These are phyloP conservation scores for Ganoderma multipileum DNA, from an alignment of 1,284 basidiomycete species.

Conservation along the genomic window DNA sequence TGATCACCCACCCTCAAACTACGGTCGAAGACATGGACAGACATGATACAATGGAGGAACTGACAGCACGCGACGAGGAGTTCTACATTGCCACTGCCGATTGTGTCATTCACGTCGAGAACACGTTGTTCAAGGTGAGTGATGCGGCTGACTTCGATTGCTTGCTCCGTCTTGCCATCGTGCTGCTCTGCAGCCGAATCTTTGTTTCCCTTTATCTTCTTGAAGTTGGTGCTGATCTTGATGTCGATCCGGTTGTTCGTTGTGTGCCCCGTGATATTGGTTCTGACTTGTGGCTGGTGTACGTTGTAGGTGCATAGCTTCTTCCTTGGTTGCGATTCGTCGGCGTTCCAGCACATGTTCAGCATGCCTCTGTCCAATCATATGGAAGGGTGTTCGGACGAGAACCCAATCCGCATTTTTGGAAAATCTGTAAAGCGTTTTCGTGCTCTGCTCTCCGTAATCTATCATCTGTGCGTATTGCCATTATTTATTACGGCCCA, in stretches of 20 bases:
- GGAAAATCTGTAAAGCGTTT: constrained; percentile 57
- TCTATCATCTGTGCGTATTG: constrained; percentile 57
- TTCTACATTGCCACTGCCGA: constrained; percentile 49
- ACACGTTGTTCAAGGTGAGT: constrained; percentile 54
- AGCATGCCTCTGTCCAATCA: constrained; percentile 41
- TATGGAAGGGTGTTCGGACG: constrained; percentile 51
- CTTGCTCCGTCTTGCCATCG: neutral
- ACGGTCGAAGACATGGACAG: neutral
- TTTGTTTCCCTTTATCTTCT: neutral
- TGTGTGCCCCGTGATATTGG: constrained; percentile 11
- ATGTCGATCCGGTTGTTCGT: neutral
- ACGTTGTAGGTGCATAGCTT: constrained; percentile 54
- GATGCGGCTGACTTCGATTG: too few relatives aligned
- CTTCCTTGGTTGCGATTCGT: constrained; percentile 55
- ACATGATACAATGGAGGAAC: neutral
- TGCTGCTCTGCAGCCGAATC: constrained; percentile 6
- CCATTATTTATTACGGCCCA: constrained; percentile 10
- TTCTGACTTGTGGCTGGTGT: constrained; percentile 10
- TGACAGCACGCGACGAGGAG: constrained; percentile 28
- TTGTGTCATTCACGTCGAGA: constrained; percentile 53
- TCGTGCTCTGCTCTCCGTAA: constrained; percentile 51
- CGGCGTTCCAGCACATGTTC: constrained; percentile 61
- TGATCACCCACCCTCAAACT: neutral
- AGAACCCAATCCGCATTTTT: constrained; percentile 52
- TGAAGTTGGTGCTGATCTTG: constrained; percentile 17